Base-by-base conservation (phyloP, 2,329 filamentous ascomycete genomes). In the Ophiostoma pallidulum region DNA sequence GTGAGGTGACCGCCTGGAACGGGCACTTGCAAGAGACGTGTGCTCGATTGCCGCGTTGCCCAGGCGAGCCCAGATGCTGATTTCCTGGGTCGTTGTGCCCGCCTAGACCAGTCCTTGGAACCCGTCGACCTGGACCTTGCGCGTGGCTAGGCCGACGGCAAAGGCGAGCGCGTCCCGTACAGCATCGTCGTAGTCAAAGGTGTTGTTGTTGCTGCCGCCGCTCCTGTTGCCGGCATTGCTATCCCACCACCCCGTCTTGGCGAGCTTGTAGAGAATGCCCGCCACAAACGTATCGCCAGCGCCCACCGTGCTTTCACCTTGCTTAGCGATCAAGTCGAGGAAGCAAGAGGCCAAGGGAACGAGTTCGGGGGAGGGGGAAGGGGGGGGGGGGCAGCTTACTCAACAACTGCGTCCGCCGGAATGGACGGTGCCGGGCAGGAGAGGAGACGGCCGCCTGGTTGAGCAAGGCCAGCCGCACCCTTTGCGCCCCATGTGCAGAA, bases 221-320 rank as follows among this genome's bases (percentile, higher is more conserved):
- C 24, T 28, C 24, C 24, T 5, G 6, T 28, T 10, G 10, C 24
- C 10, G 24, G 24, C 24, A n/a, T n/a, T n/a, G n/a, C n/a, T n/a
- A n/a, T n/a, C n/a, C n/a, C n/a, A n/a, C n/a, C n/a, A n/a, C n/a
- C n/a, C n/a, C n/a, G n/a, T 71, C 58, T 69, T 74, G 48, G 74
- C 63, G 51, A 85, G 62, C 31, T 69, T 72, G 63, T 80, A 86
- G 41, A 88, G 64, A 62, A 84, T 78, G 50, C 82, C 83, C 29
- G 83, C 84, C 53, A 84, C 77, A 58, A 88, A 88, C 0, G 84
- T 86, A 59, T 88, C 84, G 54, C 84, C 84, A 37, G 84, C 84
- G 47, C 84, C 84, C 51, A 87, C 74, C 6, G 82, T 73, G 60
- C 83, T 86, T 33, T 9, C 16, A 2, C 4, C 8, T 40, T n/a